Evolutionary conservation across 164 flowering plant species (phyloP), one percentile per base, ranked within the genome.

Genomic region (Kalanchoe fedtschenkoi): DNA sequence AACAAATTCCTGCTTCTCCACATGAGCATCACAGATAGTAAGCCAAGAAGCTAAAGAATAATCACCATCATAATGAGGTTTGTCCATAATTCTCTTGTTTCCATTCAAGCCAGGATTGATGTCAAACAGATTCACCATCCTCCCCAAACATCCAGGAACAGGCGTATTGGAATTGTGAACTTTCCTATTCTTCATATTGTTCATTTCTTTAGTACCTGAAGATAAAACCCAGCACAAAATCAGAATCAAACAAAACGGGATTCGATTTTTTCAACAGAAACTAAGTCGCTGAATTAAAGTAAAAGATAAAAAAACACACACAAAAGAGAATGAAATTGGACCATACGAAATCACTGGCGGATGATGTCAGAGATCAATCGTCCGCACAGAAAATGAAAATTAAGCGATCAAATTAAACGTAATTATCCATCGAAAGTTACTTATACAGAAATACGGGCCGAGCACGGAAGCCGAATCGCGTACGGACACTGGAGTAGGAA

Each of bases 71-170:
- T 44, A 64, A 68, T 86, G 83, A 15, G 95, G 82, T 71, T 76
- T 85, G 42, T 87, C 88, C 0, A 79, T 79, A 19, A 91, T 84
- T 64, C 82, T 72, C 82, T 67, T 82, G 72, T 82, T 87, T 56
- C 75, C 75, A 37, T 85, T 9, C 30, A 78, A 46, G 19, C 79
- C 82, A 4, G 79, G 58, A 59, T 74, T 77, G 71, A 86, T 72
- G 68, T 92, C 93, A 68, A 92, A 86, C 56, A 89, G 74, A 71
- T 85, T 86, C 32, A 85, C 88, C 88, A 87, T 81, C 71, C 86
- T 77, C 68, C 91, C 97, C 81, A 88, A 73, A 68, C 95, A 89
- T 72, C 98, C 96, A 22, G 90, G 89, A 73, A 76, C 58, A 17
- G 77, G 79, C 61, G 78, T 83, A 41, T 86, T 85, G 7, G 69